Base-by-base conservation (phyloP, 768 basidiomycete genomes). In the Suillus bovinus region DNA sequence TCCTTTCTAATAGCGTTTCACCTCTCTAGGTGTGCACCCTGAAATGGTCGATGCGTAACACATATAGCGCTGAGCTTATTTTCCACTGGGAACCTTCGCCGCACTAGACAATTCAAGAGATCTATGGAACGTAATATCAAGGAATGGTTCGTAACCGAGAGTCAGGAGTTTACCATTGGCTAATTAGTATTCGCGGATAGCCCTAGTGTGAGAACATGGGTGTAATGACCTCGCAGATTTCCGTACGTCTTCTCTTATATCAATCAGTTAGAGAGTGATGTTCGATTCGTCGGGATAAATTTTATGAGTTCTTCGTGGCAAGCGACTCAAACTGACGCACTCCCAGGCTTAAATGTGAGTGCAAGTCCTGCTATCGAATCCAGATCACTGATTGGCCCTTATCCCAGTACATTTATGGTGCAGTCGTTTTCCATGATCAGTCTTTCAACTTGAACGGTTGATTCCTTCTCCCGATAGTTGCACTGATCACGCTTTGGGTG, bases 391-490 rank as follows among this genome's bases (percentile, higher is more conserved):
- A 56, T 9, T 5, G 13, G 24, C 10, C 3, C 22, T 27, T 9
- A 36, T 38, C 10, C 10, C 36, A 56, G 55, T 56, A 39, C 27
- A 20, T 27, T 20, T 39, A 56, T 56, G 55, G 55, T 56, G 24
- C 55, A 20, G 36, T 24, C 17, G 1, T 56, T 39, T 10, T 39
- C 24, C 11, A 39, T 39, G 11, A 39, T 27, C 24, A 39, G 17
- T 20, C 20, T 29, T 56, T 20, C 36, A 10, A 29, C 44, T 46
- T 46, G 2, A 46, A 46, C 3, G 16, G 33, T 20, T 39, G 16
- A 55, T 27, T 14, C 38, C 17, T 56, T 56, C 36, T 39, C 38
- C 38, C 11, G 24, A 56, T 39, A 56, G 55, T 56, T 39, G 38
- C 39, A 29, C 20, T 56, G 0, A 5, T 13, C 29, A 27, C 38